Percentiles rank a stretch among this genome's conserved stretches.
phyloP scores from a whole-genome alignment of 1,284 basidiomycete species.

The Malassezia brasiliensis region DNA sequence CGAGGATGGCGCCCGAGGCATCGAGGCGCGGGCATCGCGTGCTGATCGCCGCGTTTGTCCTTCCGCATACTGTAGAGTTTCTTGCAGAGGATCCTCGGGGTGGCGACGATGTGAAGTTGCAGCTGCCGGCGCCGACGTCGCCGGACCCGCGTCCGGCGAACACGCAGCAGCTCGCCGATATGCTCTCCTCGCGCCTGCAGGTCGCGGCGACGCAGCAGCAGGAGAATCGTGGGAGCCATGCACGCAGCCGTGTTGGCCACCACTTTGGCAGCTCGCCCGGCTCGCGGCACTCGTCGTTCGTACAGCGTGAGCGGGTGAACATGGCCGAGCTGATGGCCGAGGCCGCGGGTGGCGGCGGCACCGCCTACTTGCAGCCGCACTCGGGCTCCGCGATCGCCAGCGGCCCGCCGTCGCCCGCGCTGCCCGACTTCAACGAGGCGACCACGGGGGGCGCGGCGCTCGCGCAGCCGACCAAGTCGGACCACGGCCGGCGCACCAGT shows the following conservation, averaged over 20 bases:
- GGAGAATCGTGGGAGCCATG: not conserved
- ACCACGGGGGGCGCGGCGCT: conserved; percentile 17
- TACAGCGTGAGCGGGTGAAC: conserved; percentile 28
- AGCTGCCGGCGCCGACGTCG: conserved; percentile 17
- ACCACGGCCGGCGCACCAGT: conserved; percentile 3
- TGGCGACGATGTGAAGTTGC: conserved; percentile 7
- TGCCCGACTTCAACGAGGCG: not conserved
- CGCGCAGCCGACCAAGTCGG: conserved; percentile 12
- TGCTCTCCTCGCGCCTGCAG: conserved; percentile 27
- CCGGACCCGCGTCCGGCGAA: conserved; percentile 16
- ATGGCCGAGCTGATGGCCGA: conserved; percentile 42
- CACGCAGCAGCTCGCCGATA: conserved; percentile 26
- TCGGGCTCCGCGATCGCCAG: conserved; percentile 15
- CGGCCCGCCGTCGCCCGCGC: conserved; percentile 22
- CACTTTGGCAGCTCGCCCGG: not conserved
- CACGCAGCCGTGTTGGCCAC: not conserved
- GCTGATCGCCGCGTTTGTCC: conserved; percentile 40
- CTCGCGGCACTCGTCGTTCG: conserved; percentile 22
- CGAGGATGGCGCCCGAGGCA: not conserved
- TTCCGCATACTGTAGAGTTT: conserved; percentile 38
- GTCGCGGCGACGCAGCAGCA: conserved; percentile 18
- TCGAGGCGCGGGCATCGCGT: conserved; percentile 19
- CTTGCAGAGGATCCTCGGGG: conserved; percentile 21
- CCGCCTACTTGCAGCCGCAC: not conserved
- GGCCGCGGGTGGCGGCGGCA: conserved; percentile 17